These are phyloP conservation scores for Amaranthus hypochondriacus DNA, from an alignment of 148 eudicot species.

Conservation along the genomic window DNA sequence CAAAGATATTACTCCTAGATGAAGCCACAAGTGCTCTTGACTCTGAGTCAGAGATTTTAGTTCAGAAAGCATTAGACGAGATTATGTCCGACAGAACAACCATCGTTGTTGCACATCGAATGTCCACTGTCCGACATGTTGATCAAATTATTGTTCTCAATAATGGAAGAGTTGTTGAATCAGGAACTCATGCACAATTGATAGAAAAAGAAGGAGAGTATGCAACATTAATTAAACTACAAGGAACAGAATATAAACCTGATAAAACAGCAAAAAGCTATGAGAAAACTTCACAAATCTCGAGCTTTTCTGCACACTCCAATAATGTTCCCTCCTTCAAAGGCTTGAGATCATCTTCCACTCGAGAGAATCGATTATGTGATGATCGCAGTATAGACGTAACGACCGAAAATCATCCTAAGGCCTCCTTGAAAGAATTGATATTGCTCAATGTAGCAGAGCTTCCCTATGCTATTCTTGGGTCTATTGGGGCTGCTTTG, in stretches of 20 bases:
- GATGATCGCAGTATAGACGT: neutral
- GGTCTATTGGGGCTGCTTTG: constrained; percentile 56
- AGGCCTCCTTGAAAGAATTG: constrained; percentile 49
- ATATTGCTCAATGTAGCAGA: constrained; percentile 50
- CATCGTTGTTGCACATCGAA: constrained; percentile 57
- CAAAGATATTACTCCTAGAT: constrained; percentile 57
- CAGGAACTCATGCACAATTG: constrained; percentile 46
- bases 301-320: constrained; percentile 9
- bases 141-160: constrained; percentile 48
- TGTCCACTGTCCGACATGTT: constrained; percentile 54
- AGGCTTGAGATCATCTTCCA: constrained; percentile 14
- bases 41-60: constrained; percentile 57
- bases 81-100: constrained; percentile 56
- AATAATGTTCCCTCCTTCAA: constrained; percentile 7
- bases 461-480: constrained; percentile 54
- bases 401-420: neutral
- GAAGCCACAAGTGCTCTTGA: constrained; percentile 87
- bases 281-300: constrained; percentile 2
- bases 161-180: constrained; percentile 51
- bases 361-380: constrained; percentile 15
- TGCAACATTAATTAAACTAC: constrained; percentile 45
- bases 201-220: constrained; percentile 47
- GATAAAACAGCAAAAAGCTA: constrained; percentile 10
- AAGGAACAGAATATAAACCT: constrained; percentile 31
- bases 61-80: constrained; percentile 55